These are phyloP conservation scores for Fraxinus platypoda DNA, from an alignment of 305 asterid genomes.

Conservation along the genomic window DNA sequence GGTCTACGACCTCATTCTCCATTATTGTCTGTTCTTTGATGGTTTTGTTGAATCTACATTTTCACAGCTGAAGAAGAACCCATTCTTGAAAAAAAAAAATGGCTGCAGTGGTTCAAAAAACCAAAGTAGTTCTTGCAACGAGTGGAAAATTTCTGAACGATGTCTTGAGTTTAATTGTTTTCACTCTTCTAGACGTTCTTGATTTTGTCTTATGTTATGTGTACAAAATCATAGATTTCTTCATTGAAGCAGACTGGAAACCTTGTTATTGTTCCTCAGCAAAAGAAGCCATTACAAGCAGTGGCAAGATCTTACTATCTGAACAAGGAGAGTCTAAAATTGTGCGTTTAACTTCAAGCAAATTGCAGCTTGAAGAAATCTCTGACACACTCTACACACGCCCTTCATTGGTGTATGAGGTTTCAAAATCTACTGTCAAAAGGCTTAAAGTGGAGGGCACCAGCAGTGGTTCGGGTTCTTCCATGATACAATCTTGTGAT, in stretches of 20 bases:
- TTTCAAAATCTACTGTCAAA: conserved; percentile 52
- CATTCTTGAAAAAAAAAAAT: background rate
- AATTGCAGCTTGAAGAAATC: conserved; percentile 71
- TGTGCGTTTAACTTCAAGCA: conserved; percentile 51
- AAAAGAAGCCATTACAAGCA: conserved; percentile 38
- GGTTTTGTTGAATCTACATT: background rate
- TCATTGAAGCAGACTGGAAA: conserved; percentile 74
- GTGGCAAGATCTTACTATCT: conserved; percentile 68
- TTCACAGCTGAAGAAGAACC: background rate
- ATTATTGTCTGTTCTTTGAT: background rate
- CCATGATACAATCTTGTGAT: conserved; percentile 14
- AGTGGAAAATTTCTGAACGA: conserved; percentile 55
- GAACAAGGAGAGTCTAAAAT: conserved; percentile 72
- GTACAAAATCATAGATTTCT: conserved; percentile 53
- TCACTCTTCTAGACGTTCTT: conserved; percentile 51
- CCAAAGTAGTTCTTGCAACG: conserved; percentile 25
- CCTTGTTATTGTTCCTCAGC: conserved; percentile 72
- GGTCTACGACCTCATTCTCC: background rate
- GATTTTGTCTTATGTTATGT: conserved; percentile 64
- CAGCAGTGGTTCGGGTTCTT: background rate
- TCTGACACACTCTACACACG: conserved; percentile 90
- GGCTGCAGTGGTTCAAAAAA: background rate
- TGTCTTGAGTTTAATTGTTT: conserved; percentile 53
- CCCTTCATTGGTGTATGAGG: conserved; percentile 53
- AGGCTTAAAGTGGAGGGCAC: conserved; percentile 32